These are phyloP conservation scores for Colletotrichum sublineola DNA, from an alignment of 2,329 filamentous ascomycete species.

Conservation along the genomic window DNA sequence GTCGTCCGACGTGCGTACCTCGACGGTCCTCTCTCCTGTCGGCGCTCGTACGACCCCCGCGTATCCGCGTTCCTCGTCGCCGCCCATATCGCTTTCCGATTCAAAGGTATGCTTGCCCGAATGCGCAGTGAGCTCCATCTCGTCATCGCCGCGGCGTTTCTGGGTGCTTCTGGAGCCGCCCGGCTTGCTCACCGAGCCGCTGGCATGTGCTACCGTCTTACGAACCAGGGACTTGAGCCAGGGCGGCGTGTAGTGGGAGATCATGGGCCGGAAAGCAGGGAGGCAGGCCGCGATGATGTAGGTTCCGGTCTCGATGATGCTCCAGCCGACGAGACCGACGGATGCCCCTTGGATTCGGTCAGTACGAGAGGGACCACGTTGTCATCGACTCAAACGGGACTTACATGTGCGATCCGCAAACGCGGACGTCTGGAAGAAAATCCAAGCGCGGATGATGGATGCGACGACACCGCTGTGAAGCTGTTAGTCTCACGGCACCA, in stretches of 20 bases:
- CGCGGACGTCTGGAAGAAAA: slow-evolving; percentile 32
- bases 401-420: slow-evolving; percentile 38
- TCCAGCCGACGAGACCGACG: slow-evolving; percentile 38
- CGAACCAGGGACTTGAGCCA: slow-evolving; percentile 38
- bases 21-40: slow-evolving; percentile 18
- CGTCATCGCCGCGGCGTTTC: slow-evolving; percentile 14
- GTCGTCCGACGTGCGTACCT: slow-evolving; percentile 35
- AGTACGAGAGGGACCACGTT: not conserved
- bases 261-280: slow-evolving; percentile 44
- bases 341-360: slow-evolving; percentile 33
- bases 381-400: fast-evolving
- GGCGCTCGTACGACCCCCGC: slow-evolving; percentile 10
- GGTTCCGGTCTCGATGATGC: slow-evolving; percentile 36
- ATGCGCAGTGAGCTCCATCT: slow-evolving; percentile 33
- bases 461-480: slow-evolving; percentile 29
- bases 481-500: not conserved
- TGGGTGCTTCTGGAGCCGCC: slow-evolving; percentile 11
- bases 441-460: slow-evolving; percentile 35
- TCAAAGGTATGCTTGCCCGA: slow-evolving; percentile 17
- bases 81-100: not conserved
- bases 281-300: slow-evolving; percentile 47
- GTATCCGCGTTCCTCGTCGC: slow-evolving; percentile 34
- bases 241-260: slow-evolving; percentile 39
- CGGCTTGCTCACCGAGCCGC: slow-evolving; percentile 30
- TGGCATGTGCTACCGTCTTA: slow-evolving; percentile 34